phyloP scores from a whole-genome alignment of 176 grass and related monocot species.

The Phragmites australis region DNA sequence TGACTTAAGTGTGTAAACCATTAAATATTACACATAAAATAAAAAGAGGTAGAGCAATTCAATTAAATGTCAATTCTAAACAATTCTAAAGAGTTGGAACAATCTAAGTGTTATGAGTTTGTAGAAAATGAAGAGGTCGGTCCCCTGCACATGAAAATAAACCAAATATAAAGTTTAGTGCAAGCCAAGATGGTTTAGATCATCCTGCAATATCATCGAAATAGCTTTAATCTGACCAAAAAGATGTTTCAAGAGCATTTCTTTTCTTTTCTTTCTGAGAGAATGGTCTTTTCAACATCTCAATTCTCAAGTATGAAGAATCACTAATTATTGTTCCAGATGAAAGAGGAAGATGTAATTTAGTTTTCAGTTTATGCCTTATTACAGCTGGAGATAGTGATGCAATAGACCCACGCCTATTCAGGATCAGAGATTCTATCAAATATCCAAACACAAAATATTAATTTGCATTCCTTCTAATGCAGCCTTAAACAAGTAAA shows the following conservation, averaged over 20 bases:
- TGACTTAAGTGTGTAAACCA: neutral
- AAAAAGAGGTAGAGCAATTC: neutral
- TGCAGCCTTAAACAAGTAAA: neutral
- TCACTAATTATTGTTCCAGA: neutral
- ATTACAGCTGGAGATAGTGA: neutral
- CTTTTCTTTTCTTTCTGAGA: neutral
- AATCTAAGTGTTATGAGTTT: neutral
- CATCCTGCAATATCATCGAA: neutral
- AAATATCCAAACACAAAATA: neutral
- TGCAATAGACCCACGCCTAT: neutral
- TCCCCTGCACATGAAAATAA: neutral
- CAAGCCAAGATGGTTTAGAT: neutral
- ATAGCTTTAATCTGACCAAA: neutral
- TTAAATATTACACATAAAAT: neutral
- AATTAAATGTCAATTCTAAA: neutral
- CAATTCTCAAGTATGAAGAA: neutral
- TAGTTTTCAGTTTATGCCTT: slow-evolving; percentile 2
- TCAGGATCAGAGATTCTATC: neutral
- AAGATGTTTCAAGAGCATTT: neutral
- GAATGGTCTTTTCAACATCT: neutral
- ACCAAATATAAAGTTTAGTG: neutral
- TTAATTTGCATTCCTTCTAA: neutral
- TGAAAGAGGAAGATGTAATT: neutral
- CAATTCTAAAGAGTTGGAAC: neutral
- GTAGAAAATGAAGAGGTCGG: neutral